phyloP scores from a whole-genome alignment of 352 stramenopile genomes.

The Blastocystis sp. region DNA sequence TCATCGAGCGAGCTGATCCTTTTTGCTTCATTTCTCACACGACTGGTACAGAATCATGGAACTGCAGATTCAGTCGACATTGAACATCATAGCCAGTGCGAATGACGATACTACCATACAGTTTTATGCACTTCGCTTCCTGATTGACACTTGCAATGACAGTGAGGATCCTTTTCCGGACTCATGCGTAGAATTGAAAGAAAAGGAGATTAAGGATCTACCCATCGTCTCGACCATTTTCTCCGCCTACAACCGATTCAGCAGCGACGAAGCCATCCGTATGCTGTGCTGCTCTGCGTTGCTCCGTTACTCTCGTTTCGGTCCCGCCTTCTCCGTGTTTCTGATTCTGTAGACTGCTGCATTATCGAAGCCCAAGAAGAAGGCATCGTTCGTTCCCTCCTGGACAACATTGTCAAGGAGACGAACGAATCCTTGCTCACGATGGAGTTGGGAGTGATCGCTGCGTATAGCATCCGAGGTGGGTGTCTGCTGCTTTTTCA shows the following conservation, averaged over 20 bases:
- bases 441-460: constrained; percentile 28
- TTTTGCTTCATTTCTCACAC: constrained; percentile 30
- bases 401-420: not conserved
- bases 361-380: constrained; percentile 7
- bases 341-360: constrained; percentile 35
- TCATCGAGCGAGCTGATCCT: not conserved
- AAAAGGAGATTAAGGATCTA: constrained; percentile 33
- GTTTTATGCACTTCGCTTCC: constrained; percentile 12
- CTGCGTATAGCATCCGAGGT: constrained; percentile 15
- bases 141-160: constrained; percentile 30
- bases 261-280: not conserved
- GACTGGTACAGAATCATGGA: constrained; percentile 11
- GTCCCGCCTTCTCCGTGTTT: not conserved
- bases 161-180: not conserved
- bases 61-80: constrained; percentile 42
- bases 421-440: not conserved
- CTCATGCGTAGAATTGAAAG: not conserved
- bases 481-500: not conserved
- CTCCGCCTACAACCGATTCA: not conserved
- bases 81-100: constrained; percentile 43
- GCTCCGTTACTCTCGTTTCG: constrained; percentile 13
- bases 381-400: not conserved
- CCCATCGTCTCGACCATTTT: constrained; percentile 43
- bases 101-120: constrained; percentile 18
- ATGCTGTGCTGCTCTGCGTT: constrained; percentile 29